A percentile compares a stretch with the other conserved stretches of the same genome.
These are phyloP conservation scores for Annona cherimola DNA, from an alignment of 164 flowering plant species.

Conservation along the genomic window DNA sequence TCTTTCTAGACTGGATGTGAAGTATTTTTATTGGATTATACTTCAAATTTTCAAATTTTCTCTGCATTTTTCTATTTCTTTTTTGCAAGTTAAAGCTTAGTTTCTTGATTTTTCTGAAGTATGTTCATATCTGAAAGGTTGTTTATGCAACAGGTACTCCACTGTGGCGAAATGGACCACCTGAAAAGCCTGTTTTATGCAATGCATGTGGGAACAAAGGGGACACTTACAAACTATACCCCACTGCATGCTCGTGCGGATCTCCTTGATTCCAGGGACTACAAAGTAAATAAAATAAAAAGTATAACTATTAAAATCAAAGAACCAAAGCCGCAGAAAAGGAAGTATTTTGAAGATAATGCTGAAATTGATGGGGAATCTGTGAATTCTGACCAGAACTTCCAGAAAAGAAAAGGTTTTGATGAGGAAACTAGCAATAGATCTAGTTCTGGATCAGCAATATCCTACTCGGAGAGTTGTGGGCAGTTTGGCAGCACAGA, in stretches of 20 bases:
- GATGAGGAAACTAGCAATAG: conserved; percentile 88
- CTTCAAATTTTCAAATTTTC: no score
- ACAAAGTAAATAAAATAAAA: conserved; percentile 44
- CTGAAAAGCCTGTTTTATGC: conserved; percentile 95
- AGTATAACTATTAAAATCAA: conserved; percentile 48
- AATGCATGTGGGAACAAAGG: conserved; percentile 99
- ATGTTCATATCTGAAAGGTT: conserved; percentile 3
- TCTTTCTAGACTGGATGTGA: no score
- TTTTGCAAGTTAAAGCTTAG: neutral
- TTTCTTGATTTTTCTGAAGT: neutral
- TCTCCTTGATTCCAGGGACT: conserved; percentile 53
- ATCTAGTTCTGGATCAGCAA: conserved; percentile 95
- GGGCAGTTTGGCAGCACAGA: conserved; percentile 68
- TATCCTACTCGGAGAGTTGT: conserved; percentile 91
- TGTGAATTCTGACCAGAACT: conserved; percentile 37
- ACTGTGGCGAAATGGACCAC: conserved; percentile 99
- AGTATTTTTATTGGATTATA: no score
- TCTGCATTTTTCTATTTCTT: neutral
- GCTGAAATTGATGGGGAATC: conserved; percentile 23
- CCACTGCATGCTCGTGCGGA: conserved; percentile 87
- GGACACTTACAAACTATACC: conserved; percentile 85
- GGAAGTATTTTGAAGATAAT: conserved; percentile 44
- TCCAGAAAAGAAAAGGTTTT: conserved; percentile 24
- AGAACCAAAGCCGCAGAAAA: conserved; percentile 55
- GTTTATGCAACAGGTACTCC: conserved; percentile 66